These are phyloP conservation scores for Pezicula rhizophila DNA, from an alignment of 2,329 filamentous ascomycete species.

Conservation along the genomic window DNA sequence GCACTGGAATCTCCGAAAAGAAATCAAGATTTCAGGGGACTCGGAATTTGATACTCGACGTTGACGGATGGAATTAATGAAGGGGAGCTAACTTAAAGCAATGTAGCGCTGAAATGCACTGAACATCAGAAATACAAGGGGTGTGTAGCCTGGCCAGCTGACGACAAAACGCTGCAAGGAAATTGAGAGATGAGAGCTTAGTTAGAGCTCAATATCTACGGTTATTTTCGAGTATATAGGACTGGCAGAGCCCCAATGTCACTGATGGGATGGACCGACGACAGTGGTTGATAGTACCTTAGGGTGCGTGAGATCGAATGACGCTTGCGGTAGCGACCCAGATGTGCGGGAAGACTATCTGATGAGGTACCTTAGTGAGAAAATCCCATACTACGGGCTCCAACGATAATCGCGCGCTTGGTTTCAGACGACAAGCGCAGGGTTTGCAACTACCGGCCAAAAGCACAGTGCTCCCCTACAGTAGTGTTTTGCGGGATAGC, in stretches of 20 bases:
- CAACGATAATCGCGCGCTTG: conserved; percentile 9
- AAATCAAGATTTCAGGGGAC: conserved; percentile 1
- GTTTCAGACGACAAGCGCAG: conserved; percentile 5
- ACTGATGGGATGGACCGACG: background rate
- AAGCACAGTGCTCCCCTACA: background rate
- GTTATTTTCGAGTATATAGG: background rate
- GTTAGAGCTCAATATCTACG: too few relatives aligned
- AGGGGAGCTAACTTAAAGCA: conserved; percentile 17
- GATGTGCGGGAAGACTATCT: conserved; percentile 16
- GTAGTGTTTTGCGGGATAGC: conserved; percentile 4
- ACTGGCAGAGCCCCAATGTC: background rate
- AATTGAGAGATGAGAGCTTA: background rate
- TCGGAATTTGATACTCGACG: conserved; percentile 1
- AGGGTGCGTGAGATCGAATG: conserved; percentile 4
- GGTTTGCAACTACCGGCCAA: background rate
- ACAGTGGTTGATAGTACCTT: too few relatives aligned
- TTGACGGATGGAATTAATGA: conserved; percentile 2
- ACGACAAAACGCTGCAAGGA: background rate
- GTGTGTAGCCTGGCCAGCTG: conserved; percentile 12
- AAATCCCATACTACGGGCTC: background rate
- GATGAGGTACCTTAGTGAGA: conserved; percentile 9
- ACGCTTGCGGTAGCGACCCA: conserved; percentile 24
- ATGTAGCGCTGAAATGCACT: conserved; percentile 13
- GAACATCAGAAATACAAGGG: conserved; percentile 8
- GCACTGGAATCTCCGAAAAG: background rate